phyloP scores from a whole-genome alignment of 2,329 filamentous ascomycete species.

The Grosmannia clavigera region DNA sequence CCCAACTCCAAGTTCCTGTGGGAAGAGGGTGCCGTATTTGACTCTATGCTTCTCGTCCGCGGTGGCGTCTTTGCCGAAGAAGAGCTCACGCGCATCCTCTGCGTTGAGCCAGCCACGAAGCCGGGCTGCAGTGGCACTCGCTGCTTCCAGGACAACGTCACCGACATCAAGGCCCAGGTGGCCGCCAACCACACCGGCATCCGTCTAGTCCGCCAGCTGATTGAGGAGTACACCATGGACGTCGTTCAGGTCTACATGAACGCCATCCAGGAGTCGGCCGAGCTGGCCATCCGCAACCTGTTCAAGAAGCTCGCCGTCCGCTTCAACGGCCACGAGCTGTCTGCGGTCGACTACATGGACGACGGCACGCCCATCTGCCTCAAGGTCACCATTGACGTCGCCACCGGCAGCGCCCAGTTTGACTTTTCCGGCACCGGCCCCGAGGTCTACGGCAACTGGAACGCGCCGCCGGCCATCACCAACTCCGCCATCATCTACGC shows the following conservation, averaged over 20 bases:
- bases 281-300: constrained; percentile 56
- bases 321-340: constrained; percentile 19
- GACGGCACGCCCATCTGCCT: constrained; percentile 22
- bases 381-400: constrained; percentile 17
- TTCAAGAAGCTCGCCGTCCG: constrained; percentile 53
- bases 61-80: constrained; percentile 68
- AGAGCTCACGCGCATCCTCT: constrained; percentile 48
- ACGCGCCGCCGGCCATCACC: constrained; percentile 7
- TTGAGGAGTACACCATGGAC: constrained; percentile 49
- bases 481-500: constrained; percentile 23
- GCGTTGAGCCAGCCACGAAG: constrained; percentile 53
- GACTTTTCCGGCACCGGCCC: constrained; percentile 23
- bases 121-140: constrained; percentile 58
- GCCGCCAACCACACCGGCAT: constrained; percentile 67
- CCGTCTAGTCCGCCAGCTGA: constrained; percentile 56
- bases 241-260: constrained; percentile 50
- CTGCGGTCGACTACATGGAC: constrained; percentile 26
- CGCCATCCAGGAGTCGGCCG: constrained; percentile 64
- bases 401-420: constrained; percentile 19
- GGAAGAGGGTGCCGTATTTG: constrained; percentile 53
- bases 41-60: constrained; percentile 58
- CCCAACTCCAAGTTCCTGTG: constrained; percentile 54
- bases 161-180: constrained; percentile 52
- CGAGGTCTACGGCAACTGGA: constrained; percentile 15
- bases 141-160: neutral